Percentiles rank a stretch among this genome's conserved stretches.
phyloP scores from a whole-genome alignment of 805 yeast genomes.

The Candida koratica region DNA sequence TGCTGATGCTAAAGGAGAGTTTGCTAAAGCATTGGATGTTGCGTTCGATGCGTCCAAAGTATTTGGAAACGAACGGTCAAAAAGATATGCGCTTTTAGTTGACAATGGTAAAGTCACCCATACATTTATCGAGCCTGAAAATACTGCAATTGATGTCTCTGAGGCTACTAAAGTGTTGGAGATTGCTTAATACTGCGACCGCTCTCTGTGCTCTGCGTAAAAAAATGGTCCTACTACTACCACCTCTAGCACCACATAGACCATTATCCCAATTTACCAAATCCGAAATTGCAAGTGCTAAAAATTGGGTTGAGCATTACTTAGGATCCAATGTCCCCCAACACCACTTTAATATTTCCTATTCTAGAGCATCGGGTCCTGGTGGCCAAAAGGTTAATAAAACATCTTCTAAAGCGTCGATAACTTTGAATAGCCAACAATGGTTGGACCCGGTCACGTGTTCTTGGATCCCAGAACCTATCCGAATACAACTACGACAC shows the following conservation, averaged over 20 bases:
- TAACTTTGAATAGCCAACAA: slow-evolving; percentile 40
- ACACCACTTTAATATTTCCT: slow-evolving; percentile 41
- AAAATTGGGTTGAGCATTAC: slow-evolving; percentile 41
- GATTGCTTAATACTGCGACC: slow-evolving; percentile 20
- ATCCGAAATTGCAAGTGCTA: slow-evolving; percentile 30
- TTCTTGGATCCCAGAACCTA: slow-evolving; percentile 57
- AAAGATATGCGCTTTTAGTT: slow-evolving; percentile 71
- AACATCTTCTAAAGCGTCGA: slow-evolving; percentile 61
- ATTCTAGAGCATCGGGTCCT: slow-evolving; percentile 69
- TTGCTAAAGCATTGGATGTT: slow-evolving; percentile 60
- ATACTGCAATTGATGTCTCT: slow-evolving; percentile 59
- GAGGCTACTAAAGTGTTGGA: slow-evolving; percentile 44
- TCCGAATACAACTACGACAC: slow-evolving; percentile 38
- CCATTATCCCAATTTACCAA: no score
- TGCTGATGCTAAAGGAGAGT: slow-evolving; percentile 78
- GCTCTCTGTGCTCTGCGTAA: no score
- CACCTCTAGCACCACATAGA: no score
- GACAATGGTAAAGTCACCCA: slow-evolving; percentile 69
- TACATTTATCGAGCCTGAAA: slow-evolving; percentile 77
- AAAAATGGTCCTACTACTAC: no score
- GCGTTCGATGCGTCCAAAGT: slow-evolving; percentile 70
- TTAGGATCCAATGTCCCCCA: slow-evolving; percentile 39
- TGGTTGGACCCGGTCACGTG: slow-evolving; percentile 41
- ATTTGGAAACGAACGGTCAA: slow-evolving; percentile 73
- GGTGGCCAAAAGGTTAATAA: slow-evolving; percentile 90